Base-by-base conservation (phyloP, 768 basidiomycete genomes). In the Collybia sordida region DNA sequence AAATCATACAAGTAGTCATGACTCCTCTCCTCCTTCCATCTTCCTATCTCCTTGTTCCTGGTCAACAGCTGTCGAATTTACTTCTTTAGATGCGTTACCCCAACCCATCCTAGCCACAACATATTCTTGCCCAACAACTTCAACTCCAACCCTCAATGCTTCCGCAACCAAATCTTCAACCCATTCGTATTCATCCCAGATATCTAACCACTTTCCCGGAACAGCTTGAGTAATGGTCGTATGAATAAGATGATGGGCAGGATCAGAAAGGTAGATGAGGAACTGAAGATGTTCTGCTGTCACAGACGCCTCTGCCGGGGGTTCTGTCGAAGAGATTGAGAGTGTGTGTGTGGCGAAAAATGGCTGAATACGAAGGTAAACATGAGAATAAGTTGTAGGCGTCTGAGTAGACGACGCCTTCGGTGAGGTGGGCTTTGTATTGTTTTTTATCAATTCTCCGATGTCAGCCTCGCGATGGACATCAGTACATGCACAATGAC, bases 131-230 rank as follows among this genome's bases (percentile, higher is more conserved):
- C 93, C 93, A 52, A 98, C 72, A 15, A 94, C 82, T 70, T 98
- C 95, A 23, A 96, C 83, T 6, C 88, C 90, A 12, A 92, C 74
- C 49, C 91, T 74, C 50, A 99, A 69, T 0, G 83, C 81, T 60
- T 98, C 96, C 3, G 94, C 95, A 53, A 98, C 80, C 34, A 89
- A 66, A 62, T 99, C 95, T 68, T 99, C 97, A 11, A 98, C 94
- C 97, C 97, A 96, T 38, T 90, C 87, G 64, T 93, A 89, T 55
- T 86, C 78, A 61, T 97, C 95, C 86, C 93, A 96, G 38, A 93
- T 72, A 4, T 84, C 83, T 48, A 98, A 65, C 97, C 97, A 99
- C 43, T 78, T 72, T n/a, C 72, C 75, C 0, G 96, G 93, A 18
- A 95, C 76, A 4, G 83, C 77, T 64, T 98, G 97, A 4, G 92